Base-by-base conservation (phyloP, 352 stramenopile species). In the Aphanomyces invadans region DNA sequence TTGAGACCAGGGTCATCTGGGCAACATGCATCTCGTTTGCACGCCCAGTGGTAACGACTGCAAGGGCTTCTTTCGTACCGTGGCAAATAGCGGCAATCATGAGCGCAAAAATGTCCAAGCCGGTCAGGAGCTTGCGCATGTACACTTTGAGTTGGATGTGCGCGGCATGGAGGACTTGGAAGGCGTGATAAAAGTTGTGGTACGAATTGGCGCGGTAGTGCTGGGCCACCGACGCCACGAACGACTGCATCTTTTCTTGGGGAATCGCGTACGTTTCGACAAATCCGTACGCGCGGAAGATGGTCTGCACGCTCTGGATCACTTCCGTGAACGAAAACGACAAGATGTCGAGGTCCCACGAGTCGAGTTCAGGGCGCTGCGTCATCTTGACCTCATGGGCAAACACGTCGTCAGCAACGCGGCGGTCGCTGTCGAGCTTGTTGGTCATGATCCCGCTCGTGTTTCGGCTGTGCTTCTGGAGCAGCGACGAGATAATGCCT, bases 171-270 rank as follows among this genome's bases (percentile, higher is more conserved):
- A 71, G 76, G 28, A 89, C 80, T 53, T 88, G 78, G 55, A 89
- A 86, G 9, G 70, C 83, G 52, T 92, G 83, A 67, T 89, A 76
- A 15, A 87, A 81, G 42, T 89, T 92, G 72, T 92, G 83, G 61
- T 84, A 92, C 15, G 83, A 71, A 61, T 88, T 89, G 32, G 77
- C 46, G 15, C 78, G 77, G 44, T 90, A 92, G 56, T 85, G 76
- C 3, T 70, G 79, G 5, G 74, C 71, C 4, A 90, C 79, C 15
- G 81, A 73, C 3, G 72, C 77, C 4, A 89, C 69, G 38, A 92
- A 89, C 0, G 72, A 78, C 21, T 73, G 65, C 26, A 90, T 76
- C 12, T 79, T 86, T 26, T 87, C 76, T 39, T 67, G 59, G 2
- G 68, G 61, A 32, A 90, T 79, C 19, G 70, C 64, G 49, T 88